Conservation (phyloP, 495 filamentous ascomycete genomes). For the Aspergillus baeticus region DNA sequence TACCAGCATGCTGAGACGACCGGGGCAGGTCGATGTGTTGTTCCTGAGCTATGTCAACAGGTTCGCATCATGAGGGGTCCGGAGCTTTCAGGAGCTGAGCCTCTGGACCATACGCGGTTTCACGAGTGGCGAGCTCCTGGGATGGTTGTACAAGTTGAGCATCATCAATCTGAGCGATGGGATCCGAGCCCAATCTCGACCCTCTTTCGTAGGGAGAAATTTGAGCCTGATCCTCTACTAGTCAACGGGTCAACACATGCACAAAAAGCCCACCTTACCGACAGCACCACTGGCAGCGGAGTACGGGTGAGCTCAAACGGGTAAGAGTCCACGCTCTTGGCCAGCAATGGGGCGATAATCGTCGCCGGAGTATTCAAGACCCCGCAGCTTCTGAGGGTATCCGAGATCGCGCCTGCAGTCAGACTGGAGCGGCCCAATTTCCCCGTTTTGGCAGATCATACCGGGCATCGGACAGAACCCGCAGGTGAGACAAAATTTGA, state of each 20-base stretch:
- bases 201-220: neutral
- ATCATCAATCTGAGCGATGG: neutral
- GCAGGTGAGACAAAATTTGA: neutral
- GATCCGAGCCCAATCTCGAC: conserved; percentile 25
- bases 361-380: conserved; percentile 3
- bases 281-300: conserved; percentile 31
- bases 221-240: conserved; percentile 3
- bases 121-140: neutral
- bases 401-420: neutral
- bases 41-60: neutral
- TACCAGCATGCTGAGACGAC: conserved; percentile 1
- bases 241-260: conserved; percentile 8
- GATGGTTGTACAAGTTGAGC: neutral
- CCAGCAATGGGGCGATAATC: conserved; percentile 40
- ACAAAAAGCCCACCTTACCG: conserved; percentile 21
- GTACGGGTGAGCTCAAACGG: conserved; percentile 25
- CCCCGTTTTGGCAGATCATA: conserved; percentile 33
- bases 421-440: conserved; percentile 35
- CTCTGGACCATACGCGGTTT: neutral
- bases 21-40: neutral
- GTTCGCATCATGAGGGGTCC: neutral
- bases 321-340: conserved; percentile 29
- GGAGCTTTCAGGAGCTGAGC: neutral
- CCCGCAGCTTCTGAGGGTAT: conserved; percentile 11
- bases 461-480: conserved; percentile 48